Conservation (phyloP, 345 rosid species). For the Brassica nigra region DNA sequence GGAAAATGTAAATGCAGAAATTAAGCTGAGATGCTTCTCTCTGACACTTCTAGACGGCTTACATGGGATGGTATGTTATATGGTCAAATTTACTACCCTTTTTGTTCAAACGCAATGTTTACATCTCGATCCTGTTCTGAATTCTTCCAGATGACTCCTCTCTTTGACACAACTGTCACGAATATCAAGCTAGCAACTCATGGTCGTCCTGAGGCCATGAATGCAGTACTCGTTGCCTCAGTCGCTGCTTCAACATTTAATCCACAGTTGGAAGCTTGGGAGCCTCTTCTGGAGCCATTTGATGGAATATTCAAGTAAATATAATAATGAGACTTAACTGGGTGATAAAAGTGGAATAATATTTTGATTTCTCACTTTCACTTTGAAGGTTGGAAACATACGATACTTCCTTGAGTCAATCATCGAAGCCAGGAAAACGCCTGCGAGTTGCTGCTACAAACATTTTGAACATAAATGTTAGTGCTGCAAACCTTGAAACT, state of each 20-base stretch:
- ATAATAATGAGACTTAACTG: slow-evolving; percentile 15
- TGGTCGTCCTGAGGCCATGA: slow-evolving; percentile 91
- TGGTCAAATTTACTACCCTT: slow-evolving; percentile 13
- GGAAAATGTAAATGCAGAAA: slow-evolving; percentile 83
- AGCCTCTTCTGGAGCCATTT: slow-evolving; percentile 96
- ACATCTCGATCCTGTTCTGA: slow-evolving; percentile 20
- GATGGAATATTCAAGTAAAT: slow-evolving; percentile 97
- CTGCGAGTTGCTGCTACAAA: slow-evolving; percentile 83
- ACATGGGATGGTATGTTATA: slow-evolving; percentile 80
- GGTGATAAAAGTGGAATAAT: slow-evolving; percentile 11
- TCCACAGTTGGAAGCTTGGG: slow-evolving; percentile 95
- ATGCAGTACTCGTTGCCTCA: slow-evolving; percentile 87
- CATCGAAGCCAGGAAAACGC: slow-evolving; percentile 74
- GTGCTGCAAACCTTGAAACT: slow-evolving; percentile 86
- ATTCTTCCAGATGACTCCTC: slow-evolving; percentile 83
- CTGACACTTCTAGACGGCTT: slow-evolving; percentile 83
- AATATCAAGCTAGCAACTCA: slow-evolving; percentile 96
- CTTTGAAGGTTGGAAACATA: slow-evolving; percentile 87
- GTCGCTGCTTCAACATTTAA: slow-evolving; percentile 96
- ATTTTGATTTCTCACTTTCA: slow-evolving; percentile 25
- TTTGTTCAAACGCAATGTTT: slow-evolving; percentile 15
- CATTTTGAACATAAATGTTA: slow-evolving; percentile 78
- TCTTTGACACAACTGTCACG: slow-evolving; percentile 81
- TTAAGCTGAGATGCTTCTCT: slow-evolving; percentile 83
- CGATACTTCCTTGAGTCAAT: slow-evolving; percentile 57